Evolutionary conservation across 2,329 filamentous ascomycete species (phyloP).

Genomic region (Sordariomycetes sp.): DNA sequence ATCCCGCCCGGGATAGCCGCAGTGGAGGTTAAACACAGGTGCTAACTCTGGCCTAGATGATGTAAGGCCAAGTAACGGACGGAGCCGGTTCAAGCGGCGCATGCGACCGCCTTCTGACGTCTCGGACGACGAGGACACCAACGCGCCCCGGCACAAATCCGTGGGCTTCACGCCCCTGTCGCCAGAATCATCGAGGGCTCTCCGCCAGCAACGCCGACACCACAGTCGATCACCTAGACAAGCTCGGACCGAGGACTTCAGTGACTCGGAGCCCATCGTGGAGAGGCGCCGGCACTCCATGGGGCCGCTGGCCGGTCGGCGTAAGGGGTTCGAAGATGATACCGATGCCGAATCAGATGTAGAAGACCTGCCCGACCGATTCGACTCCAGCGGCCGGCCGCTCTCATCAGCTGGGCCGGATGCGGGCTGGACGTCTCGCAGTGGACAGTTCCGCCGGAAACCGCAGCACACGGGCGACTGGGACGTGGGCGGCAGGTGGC

Average conservation of each 20-base stretch:
- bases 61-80: background rate
- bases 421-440: slow-evolving; percentile 21
- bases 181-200: slow-evolving; percentile 20
- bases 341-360: slow-evolving; percentile 23
- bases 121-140: background rate
- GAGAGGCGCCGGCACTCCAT: slow-evolving; percentile 12
- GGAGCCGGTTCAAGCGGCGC: background rate
- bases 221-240: background rate
- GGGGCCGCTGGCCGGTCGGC: background rate
- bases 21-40: background rate
- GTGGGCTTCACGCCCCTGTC: slow-evolving; percentile 38
- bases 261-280: background rate
- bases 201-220: background rate
- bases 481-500: slow-evolving; percentile 31
- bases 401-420: slow-evolving; percentile 11
- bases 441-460: slow-evolving; percentile 30
- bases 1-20: background rate
- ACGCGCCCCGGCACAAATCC: slow-evolving; percentile 19
- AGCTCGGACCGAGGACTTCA: background rate
- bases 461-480: slow-evolving; percentile 19
- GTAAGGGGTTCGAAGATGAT: slow-evolving; percentile 15
- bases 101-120: background rate
- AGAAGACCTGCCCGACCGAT: slow-evolving; percentile 35
- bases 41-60: background rate
- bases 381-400: slow-evolving; percentile 31